Percentiles rank a stretch among this genome's conserved stretches.
Evolutionary conservation across 2,329 filamentous ascomycete species (phyloP).

Genomic region (Colletotrichum cordylinicola): DNA sequence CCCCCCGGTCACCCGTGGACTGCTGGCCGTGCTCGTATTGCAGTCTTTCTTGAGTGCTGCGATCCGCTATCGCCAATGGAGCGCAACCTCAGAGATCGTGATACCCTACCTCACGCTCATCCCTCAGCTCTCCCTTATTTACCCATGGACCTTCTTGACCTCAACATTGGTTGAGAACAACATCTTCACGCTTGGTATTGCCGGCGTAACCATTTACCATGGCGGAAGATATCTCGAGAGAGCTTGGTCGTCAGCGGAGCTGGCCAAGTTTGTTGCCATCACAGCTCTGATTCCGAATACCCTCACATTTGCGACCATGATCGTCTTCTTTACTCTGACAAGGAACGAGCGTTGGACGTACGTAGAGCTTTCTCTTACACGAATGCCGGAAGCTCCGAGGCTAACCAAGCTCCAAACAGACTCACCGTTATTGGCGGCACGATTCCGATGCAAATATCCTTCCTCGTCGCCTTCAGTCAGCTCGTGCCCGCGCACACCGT

Average conservation of each 20-base stretch:
- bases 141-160: constrained; percentile 91
- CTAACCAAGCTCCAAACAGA: constrained; percentile 49
- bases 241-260: constrained; percentile 91
- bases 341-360: constrained; percentile 73
- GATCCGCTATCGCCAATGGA: constrained; percentile 76
- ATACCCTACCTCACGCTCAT: constrained; percentile 89
- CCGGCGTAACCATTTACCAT: constrained; percentile 82
- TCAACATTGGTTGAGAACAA: constrained; percentile 93
- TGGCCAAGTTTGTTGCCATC: constrained; percentile 87
- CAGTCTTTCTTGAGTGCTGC: constrained; percentile 85
- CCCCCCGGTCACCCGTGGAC: constrained; percentile 85
- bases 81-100: constrained; percentile 66
- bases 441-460: constrained; percentile 87
- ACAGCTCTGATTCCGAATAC: constrained; percentile 82
- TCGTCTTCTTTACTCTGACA: constrained; percentile 75
- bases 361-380: constrained; percentile 34
- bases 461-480: constrained; percentile 97
- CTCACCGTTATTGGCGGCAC: constrained; percentile 86
- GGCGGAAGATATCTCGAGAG: constrained; percentile 94
- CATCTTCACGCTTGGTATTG: constrained; percentile 82
- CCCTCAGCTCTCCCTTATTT: constrained; percentile 81
- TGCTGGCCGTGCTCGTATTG: constrained; percentile 75
- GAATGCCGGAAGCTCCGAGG: background rate
- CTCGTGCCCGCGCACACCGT: constrained; percentile 97
- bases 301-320: constrained; percentile 74